Base-by-base conservation (phyloP, 129 eudicot genomes). In the Centella asiatica region DNA sequence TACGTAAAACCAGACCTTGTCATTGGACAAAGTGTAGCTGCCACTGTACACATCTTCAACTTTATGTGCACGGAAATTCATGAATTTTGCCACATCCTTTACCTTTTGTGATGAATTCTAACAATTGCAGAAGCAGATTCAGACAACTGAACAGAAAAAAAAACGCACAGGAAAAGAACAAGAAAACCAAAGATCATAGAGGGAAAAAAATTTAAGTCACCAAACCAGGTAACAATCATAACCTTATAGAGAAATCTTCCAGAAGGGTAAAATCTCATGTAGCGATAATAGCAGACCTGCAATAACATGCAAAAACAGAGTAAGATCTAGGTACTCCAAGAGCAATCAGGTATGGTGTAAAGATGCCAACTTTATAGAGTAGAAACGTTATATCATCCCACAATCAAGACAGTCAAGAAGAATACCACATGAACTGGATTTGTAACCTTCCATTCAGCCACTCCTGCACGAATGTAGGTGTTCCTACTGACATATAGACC, bases 191-290 rank as follows among this genome's bases (percentile, higher is more conserved):
- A n/a, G 14, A 24, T 0, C 19, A 15, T 1, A n/a, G 23, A 9
- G 23, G 11, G 0, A 24, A 8, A 23, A 25, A 67, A 69, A 24
- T 24, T 33, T 45, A 32, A 61, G 58, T 39, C 50, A 57, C 69
- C 27, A 69, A 57, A 50, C 14, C 44, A 62, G 55, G 34, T 28
- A 44, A 44, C 20, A 25, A 61, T 31, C 25, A 40, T 42, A 55
- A 92, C 99, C 99, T 93, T 87, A 53, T 93, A 93, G 54, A 93
- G 78, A 59, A 93, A 93, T 68, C 92, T 87, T 29, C 99, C 99
- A 65, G 99, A 87, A 68, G 96, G 92, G 69, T 77, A 87, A 71
- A 87, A 93, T 68, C 95, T 80, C 74, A 93, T 71, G 81, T 93
- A 93, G 57, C 99, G 90, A 68, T 42, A 93, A 80, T 93, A 93